phyloP scores from a whole-genome alignment of 495 filamentous ascomycete genomes.

The Penicillium pancosmium region DNA sequence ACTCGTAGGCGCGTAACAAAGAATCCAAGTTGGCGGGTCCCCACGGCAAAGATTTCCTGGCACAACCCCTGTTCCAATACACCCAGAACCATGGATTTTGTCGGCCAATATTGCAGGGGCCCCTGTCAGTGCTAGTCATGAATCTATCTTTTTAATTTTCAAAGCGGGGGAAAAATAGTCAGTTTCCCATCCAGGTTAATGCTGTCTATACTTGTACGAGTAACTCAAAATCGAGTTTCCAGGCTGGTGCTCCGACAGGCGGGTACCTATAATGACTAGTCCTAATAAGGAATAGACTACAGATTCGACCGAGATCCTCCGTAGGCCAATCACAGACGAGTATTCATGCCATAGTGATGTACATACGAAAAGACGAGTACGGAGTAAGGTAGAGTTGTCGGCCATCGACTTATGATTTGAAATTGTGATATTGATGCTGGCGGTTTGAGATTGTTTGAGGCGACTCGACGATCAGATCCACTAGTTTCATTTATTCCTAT shows the following conservation, averaged over 20 bases:
- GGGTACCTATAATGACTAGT: slow-evolving; percentile 28
- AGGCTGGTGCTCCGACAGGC: slow-evolving; percentile 23
- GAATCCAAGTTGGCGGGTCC: slow-evolving; percentile 4
- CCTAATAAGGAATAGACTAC: neutral
- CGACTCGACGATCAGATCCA: neutral
- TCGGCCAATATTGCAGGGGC: neutral
- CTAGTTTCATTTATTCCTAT: neutral
- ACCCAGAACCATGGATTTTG: neutral
- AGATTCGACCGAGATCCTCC: slow-evolving; percentile 41
- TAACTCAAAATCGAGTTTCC: slow-evolving; percentile 2
- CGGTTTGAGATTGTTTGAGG: slow-evolving; percentile 4
- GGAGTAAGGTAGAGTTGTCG: neutral
- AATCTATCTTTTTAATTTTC: no score
- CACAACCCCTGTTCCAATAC: neutral
- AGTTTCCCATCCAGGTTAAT: slow-evolving; percentile 1
- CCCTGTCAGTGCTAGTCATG: neutral
- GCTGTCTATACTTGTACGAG: neutral
- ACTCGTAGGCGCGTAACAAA: neutral
- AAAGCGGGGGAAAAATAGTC: neutral
- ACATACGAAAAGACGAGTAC: neutral
- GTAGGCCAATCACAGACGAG: slow-evolving; percentile 29
- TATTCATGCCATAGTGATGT: neutral
- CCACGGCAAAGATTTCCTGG: neutral
- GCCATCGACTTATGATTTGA: no score
- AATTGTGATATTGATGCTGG: neutral